These are phyloP conservation scores for Mycothermus thermophilus DNA, from an alignment of 495 filamentous ascomycete species.

Conservation along the genomic window DNA sequence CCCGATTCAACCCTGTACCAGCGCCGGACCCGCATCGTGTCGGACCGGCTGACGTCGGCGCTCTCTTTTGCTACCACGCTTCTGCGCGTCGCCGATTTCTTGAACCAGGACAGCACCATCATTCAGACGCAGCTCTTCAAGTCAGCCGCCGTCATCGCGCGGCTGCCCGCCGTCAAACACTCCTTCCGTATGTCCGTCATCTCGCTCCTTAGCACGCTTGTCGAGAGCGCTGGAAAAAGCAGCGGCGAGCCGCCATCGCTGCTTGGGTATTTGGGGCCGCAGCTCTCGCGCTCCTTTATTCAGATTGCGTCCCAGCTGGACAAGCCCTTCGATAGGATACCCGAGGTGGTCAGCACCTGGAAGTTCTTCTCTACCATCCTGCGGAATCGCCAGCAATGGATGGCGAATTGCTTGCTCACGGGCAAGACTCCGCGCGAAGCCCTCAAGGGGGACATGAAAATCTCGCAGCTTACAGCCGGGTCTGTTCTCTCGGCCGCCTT, in stretches of 20 bases:
- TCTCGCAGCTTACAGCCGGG: slow-evolving; percentile 33
- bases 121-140: slow-evolving; percentile 74
- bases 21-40: slow-evolving; percentile 40
- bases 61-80: slow-evolving; percentile 54
- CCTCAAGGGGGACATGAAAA: slow-evolving; percentile 40
- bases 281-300: slow-evolving; percentile 71
- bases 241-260: slow-evolving; percentile 71
- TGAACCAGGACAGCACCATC: slow-evolving; percentile 43
- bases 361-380: slow-evolving; percentile 74
- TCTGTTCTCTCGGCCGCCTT: slow-evolving; percentile 66
- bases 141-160: slow-evolving; percentile 55
- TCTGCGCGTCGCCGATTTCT: slow-evolving; percentile 51
- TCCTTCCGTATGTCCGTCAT: slow-evolving; percentile 50
- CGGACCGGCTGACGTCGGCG: slow-evolving; percentile 47
- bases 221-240: slow-evolving; percentile 49
- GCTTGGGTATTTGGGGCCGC: slow-evolving; percentile 71
- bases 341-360: slow-evolving; percentile 59
- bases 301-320: slow-evolving; percentile 65
- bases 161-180: slow-evolving; percentile 61
- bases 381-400: slow-evolving; percentile 85
- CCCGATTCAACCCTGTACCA: slow-evolving; percentile 51
- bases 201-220: slow-evolving; percentile 56
- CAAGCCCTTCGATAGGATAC: slow-evolving; percentile 49
- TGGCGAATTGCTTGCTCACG: slow-evolving; percentile 82
- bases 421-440: slow-evolving; percentile 68